These are phyloP conservation scores for Colletotrichum lindemuthianum DNA, from an alignment of 2,329 filamentous ascomycete genomes.

Conservation along the genomic window DNA sequence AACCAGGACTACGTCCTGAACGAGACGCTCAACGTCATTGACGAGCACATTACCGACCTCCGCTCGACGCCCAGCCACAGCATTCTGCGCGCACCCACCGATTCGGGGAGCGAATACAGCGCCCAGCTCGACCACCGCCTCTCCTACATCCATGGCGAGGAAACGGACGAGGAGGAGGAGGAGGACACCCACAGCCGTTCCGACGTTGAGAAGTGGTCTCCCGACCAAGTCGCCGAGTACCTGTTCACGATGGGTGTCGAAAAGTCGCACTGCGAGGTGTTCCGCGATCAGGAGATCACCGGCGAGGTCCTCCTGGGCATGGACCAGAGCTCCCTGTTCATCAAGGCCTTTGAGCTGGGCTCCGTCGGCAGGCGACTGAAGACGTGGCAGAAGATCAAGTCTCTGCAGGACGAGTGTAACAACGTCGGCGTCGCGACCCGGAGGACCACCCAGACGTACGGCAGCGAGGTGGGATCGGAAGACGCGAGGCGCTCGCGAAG, in stretches of 20 bases:
- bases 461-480: constrained; percentile 68
- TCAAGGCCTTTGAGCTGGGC: constrained; percentile 94
- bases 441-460: constrained; percentile 66
- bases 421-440: constrained; percentile 56
- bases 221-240: constrained; percentile 87
- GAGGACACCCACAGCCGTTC: constrained; percentile 71
- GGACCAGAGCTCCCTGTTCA: constrained; percentile 94
- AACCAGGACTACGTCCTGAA: constrained; percentile 81
- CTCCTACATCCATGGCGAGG: constrained; percentile 93
- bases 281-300: constrained; percentile 93
- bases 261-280: constrained; percentile 90
- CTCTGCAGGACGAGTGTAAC: constrained; percentile 86
- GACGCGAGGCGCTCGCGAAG: constrained; percentile 61
- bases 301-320: constrained; percentile 93
- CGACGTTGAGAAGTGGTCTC: constrained; percentile 83
- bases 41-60: constrained; percentile 95
- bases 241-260: constrained; percentile 88
- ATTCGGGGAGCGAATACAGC: constrained; percentile 92
- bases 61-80: constrained; percentile 64
- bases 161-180: constrained; percentile 96
- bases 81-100: constrained; percentile 66
- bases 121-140: constrained; percentile 78
- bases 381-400: constrained; percentile 97
- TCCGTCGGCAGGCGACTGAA: constrained; percentile 89
- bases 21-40: constrained; percentile 94